phyloP scores from a whole-genome alignment of 148 eudicot genomes.

The Chenopodium formosanum region DNA sequence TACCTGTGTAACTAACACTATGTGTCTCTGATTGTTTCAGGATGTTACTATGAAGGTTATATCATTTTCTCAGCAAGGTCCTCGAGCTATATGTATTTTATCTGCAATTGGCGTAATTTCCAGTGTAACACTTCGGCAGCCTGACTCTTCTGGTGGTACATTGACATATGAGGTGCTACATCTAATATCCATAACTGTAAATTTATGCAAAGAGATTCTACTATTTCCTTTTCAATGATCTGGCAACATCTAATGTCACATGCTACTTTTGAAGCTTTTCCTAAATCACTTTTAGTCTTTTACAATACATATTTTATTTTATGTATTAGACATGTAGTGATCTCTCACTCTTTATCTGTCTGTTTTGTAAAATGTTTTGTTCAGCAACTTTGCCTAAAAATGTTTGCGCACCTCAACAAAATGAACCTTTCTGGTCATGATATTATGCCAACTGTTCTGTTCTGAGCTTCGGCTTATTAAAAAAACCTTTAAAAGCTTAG shows the following conservation, averaged over 20 bases:
- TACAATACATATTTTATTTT: not conserved
- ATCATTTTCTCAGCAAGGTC: slow-evolving; percentile 98
- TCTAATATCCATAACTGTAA: not conserved
- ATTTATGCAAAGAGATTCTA: not conserved
- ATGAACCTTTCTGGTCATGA: not conserved
- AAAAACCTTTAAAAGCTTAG: too few species aligned
- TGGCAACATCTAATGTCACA: not conserved
- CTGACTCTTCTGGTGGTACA: slow-evolving; percentile 97
- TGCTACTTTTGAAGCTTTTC: not conserved
- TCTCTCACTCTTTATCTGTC: not conserved
- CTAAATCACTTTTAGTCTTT: not conserved
- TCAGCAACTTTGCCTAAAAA: not conserved
- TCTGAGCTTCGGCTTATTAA: not conserved
- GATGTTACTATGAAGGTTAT: slow-evolving; percentile 95
- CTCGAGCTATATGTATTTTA: slow-evolving; percentile 89
- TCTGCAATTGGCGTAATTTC: slow-evolving; percentile 93
- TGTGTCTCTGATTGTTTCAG: slow-evolving; percentile 37
- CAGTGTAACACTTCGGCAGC: slow-evolving; percentile 94
- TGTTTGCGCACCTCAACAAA: not conserved
- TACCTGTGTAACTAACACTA: not conserved
- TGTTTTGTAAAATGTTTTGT: not conserved
- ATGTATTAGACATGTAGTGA: not conserved
- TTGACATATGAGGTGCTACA: slow-evolving; percentile 88
- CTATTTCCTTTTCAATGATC: not conserved
- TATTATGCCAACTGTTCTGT: not conserved